Evolutionary conservation across 129 eudicot genomes (phyloP).

Genomic region (Flaveria brownii): DNA sequence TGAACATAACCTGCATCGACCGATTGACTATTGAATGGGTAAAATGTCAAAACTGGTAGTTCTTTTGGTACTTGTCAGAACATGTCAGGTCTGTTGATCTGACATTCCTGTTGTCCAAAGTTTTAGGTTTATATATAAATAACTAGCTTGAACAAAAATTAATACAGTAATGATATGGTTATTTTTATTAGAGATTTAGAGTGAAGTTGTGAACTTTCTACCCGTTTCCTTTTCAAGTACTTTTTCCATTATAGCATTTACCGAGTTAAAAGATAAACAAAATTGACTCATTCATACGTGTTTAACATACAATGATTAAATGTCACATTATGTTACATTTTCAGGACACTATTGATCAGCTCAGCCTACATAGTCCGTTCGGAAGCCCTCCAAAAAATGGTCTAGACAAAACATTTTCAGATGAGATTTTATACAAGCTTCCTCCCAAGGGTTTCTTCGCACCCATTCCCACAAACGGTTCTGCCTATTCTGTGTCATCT

Average conservation of each 20-base stretch:
- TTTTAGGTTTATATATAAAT: not conserved
- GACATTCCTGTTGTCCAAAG: not conserved
- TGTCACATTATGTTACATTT: conserved; percentile 24
- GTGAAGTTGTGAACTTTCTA: not conserved
- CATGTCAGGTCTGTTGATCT: not conserved
- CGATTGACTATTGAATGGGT: not conserved
- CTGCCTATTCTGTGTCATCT: conserved; percentile 42
- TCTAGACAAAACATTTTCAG: conserved; percentile 74
- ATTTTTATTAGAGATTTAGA: not conserved
- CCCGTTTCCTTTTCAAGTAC: not conserved
- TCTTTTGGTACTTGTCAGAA: not conserved
- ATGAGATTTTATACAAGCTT: conserved; percentile 57
- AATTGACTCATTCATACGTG: not conserved
- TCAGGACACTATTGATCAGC: conserved; percentile 84
- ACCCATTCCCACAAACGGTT: conserved; percentile 37
- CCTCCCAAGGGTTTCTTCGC: conserved; percentile 49
- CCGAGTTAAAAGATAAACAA: not conserved
- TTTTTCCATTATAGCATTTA: not conserved
- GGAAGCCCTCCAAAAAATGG: conserved; percentile 54
- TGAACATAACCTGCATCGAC: not conserved
- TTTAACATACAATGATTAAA: conserved; percentile 26
- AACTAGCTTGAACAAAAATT: not conserved
- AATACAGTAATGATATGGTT: not conserved
- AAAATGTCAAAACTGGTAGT: not conserved
- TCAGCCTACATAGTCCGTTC: conserved; percentile 69